Percentiles rank a stretch among this genome's conserved stretches.
Evolutionary conservation across 176 grass and related monocot genomes (phyloP).

Genomic region (barley (Hordeum vulgare)): MorexV3_pseudomolecules_assembly NC_058518.1:363213281-363213780

Average conservation of each 20-base stretch:
- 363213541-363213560: background rate
- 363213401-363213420: background rate
- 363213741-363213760: background rate
- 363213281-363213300: background rate
- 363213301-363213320: background rate
- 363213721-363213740: background rate
- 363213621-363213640: background rate
- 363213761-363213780: background rate
- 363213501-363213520: background rate
- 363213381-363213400: background rate
- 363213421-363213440: background rate
- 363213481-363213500: background rate
- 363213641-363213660: background rate
- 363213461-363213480: background rate
- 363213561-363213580: slow-evolving; percentile 21
- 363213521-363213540: background rate
- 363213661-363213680: background rate
- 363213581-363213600: background rate
- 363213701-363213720: background rate
- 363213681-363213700: background rate
- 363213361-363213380: background rate
- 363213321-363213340: background rate
- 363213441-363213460: background rate
- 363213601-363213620: background rate
- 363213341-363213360: background rate